A percentile compares a stretch with the other conserved stretches of the same genome.
These are phyloP conservation scores for Tulasnella sp. DNA, from an alignment of 768 basidiomycete genomes.

Conservation along the genomic window DNA sequence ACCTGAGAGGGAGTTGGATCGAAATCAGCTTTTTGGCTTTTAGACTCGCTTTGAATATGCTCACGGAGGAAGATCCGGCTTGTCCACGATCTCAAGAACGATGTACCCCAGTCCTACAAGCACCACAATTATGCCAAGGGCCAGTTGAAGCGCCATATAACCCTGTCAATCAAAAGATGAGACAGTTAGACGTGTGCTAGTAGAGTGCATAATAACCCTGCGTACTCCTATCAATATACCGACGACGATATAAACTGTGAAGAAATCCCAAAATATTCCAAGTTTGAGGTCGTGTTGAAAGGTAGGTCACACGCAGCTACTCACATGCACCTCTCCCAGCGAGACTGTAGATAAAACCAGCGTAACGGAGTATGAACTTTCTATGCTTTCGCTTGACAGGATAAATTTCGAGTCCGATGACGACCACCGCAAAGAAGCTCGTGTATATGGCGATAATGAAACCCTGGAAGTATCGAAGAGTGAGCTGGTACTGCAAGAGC, in stretches of 20 bases:
- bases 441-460: constrained; percentile 27
- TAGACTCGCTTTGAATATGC: neutral
- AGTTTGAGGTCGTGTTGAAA: neutral
- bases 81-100: constrained; percentile 23
- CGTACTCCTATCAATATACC: neutral
- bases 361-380: constrained; percentile 23
- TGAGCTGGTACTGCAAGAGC: no score
- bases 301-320: constrained; percentile 9
- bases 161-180: neutral
- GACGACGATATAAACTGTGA: constrained; percentile 3
- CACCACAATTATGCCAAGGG: constrained; percentile 24
- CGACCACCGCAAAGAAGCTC: constrained; percentile 22
- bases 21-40: neutral
- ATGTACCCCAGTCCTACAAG: constrained; percentile 24
- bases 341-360: constrained; percentile 27
- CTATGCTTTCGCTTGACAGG: constrained; percentile 25
- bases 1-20: neutral
- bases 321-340: constrained; percentile 27
- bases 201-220: no score
- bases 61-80: constrained; percentile 25
- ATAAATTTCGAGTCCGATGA: constrained; percentile 24
- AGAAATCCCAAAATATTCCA: neutral
- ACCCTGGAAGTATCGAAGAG: constrained; percentile 12
- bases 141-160: constrained; percentile 25
- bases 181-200: neutral